These are phyloP conservation scores for Mycena filopes DNA, from an alignment of 768 basidiomycete species.

Conservation along the genomic window DNA sequence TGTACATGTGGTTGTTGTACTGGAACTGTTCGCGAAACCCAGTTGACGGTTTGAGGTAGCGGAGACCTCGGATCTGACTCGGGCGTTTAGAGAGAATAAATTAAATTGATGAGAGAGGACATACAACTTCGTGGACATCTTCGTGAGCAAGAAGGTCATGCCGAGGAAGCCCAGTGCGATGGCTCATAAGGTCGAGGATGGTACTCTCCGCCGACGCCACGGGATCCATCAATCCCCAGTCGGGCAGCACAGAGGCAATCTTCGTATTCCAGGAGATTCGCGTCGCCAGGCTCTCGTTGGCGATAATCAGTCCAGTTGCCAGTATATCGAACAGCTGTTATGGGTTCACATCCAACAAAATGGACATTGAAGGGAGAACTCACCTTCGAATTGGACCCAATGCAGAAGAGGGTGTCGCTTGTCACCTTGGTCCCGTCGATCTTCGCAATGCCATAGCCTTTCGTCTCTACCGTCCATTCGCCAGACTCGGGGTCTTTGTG, in stretches of 20 bases:
- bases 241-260: slow-evolving; percentile 26
- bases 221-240: slow-evolving; percentile 31
- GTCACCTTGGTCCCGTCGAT: slow-evolving; percentile 26
- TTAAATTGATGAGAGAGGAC: too few relatives aligned
- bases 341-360: background rate
- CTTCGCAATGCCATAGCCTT: slow-evolving; percentile 31
- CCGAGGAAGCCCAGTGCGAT: slow-evolving; percentile 40
- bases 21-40: slow-evolving; percentile 39
- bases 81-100: background rate
- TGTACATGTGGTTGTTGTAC: slow-evolving; percentile 42
- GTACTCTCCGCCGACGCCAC: slow-evolving; percentile 32
- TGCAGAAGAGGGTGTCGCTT: slow-evolving; percentile 23
- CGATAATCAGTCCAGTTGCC: slow-evolving; percentile 30
- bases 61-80: slow-evolving; percentile 27
- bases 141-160: slow-evolving; percentile 32
- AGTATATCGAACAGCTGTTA: slow-evolving; percentile 27
- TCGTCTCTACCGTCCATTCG: slow-evolving; percentile 28
- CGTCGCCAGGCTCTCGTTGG: slow-evolving; percentile 24
- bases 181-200: slow-evolving; percentile 38
- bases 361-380: background rate
- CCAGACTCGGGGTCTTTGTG: background rate
- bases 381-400: slow-evolving; percentile 35
- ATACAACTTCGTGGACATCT: too few relatives aligned
- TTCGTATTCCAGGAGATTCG: slow-evolving; percentile 31
- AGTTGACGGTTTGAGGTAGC: slow-evolving; percentile 35